Percentiles rank a stretch among this genome's conserved stretches.
These are phyloP conservation scores for Alternaria gaisen DNA, from an alignment of 2,329 filamentous ascomycete genomes.

Conservation along the genomic window DNA sequence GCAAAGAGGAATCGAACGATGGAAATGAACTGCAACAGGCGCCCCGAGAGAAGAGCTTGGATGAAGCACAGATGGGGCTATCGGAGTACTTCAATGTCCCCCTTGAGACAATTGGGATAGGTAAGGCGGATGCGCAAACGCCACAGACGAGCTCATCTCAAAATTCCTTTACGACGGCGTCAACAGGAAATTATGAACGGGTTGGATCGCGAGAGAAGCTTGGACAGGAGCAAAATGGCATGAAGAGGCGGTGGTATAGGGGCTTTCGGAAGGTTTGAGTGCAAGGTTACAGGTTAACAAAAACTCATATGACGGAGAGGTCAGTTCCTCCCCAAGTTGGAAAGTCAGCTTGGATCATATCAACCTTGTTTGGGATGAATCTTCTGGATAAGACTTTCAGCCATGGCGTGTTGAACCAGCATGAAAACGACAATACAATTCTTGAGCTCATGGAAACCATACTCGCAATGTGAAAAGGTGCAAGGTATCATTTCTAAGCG, in stretches of 20 bases:
- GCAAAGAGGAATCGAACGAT: background rate
- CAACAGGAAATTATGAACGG: constrained; percentile 8
- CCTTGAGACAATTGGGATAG: fast-evolving
- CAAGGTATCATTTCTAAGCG: background rate
- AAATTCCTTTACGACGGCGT: constrained; percentile 7
- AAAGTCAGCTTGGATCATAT: background rate
- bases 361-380: too few relatives aligned
- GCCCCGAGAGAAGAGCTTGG: background rate
- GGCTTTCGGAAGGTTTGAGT: constrained; percentile 9
- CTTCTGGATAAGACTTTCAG: background rate
- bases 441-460: background rate
- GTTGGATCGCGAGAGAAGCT: background rate
- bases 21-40: background rate
- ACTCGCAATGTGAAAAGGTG: background rate
- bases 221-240: constrained; percentile 14
- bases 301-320: too few relatives aligned
- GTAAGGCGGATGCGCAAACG: background rate
- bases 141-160: background rate
- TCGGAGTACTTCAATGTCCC: background rate
- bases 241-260: constrained; percentile 23
- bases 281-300: background rate
- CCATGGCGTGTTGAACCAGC: background rate
- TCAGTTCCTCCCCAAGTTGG: background rate
- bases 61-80: background rate
- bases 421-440: background rate